Percentiles rank a stretch among this genome's conserved stretches.
Conservation (phyloP, 1,139 yeast genomes). For the Yamadazyma sp. region DNA sequence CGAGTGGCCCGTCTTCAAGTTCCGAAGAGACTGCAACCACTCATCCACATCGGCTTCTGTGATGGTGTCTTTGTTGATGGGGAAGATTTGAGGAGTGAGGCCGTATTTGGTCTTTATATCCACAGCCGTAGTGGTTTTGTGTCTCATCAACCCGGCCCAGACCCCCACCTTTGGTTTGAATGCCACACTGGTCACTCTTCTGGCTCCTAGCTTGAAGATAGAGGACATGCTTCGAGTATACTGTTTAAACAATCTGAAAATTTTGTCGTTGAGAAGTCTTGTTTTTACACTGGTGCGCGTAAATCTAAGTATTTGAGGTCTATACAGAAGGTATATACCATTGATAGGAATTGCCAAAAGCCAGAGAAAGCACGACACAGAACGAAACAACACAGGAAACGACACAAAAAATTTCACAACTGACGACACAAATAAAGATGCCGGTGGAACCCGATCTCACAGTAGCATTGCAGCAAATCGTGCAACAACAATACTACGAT, state of each 20-base stretch:
- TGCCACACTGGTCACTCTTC: conserved; percentile 2
- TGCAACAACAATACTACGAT: conserved; percentile 2
- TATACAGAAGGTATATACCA: background rate
- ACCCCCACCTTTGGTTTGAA: background rate
- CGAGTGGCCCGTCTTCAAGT: conserved; percentile 43
- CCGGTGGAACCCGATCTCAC: background rate
- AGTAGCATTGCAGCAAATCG: background rate
- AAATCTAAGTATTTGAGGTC: background rate
- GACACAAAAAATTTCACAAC: background rate
- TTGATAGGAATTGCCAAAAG: too few relatives aligned
- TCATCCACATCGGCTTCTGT: conserved; percentile 62
- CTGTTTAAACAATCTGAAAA: conserved; percentile 1
- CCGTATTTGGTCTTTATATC: conserved; percentile 11
- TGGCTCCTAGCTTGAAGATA: conserved; percentile 6
- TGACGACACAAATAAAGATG: background rate
- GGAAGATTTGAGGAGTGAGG: conserved; percentile 40
- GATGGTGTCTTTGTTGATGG: conserved; percentile 37
- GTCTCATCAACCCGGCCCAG: background rate
- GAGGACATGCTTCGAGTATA: conserved; percentile 2
- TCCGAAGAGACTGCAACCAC: conserved; percentile 62
- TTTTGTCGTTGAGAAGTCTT: background rate
- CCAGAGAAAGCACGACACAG: too few relatives aligned
- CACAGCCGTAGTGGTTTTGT: conserved; percentile 1
- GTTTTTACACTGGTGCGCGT: conserved; percentile 6
- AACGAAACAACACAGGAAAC: too few relatives aligned